phyloP scores from a whole-genome alignment of 441 rosid genomes.

The Biscutella laevigata region DNA sequence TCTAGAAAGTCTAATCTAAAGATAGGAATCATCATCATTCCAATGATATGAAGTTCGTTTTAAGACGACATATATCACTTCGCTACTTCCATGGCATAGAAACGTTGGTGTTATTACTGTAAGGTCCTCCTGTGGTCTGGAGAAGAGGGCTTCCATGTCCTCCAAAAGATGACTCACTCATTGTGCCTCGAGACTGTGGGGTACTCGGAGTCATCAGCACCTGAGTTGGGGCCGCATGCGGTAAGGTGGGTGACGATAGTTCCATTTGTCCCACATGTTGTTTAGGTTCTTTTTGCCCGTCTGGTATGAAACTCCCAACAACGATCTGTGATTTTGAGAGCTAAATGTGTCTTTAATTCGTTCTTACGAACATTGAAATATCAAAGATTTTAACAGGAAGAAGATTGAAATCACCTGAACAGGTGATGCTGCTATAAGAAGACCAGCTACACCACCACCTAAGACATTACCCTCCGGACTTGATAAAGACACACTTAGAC shows the following conservation, averaged over 20 bases:
- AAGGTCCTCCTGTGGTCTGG: conserved; percentile 45
- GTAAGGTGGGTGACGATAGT: conserved; percentile 16
- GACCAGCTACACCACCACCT: conserved; percentile 75
- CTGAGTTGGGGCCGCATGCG: conserved; percentile 27
- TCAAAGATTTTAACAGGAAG: background rate
- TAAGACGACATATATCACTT: background rate
- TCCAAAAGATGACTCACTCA: conserved; percentile 69
- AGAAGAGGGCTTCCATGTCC: conserved; percentile 54
- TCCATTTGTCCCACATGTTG: conserved; percentile 34
- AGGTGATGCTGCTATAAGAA: conserved; percentile 60
- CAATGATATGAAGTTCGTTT: background rate
- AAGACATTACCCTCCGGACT: conserved; percentile 56
- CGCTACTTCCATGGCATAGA: conserved; percentile 22
- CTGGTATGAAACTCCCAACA: conserved; percentile 64
- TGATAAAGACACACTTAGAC: conserved; percentile 48
- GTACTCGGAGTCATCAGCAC: conserved; percentile 41
- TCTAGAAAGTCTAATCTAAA: conserved; percentile 11
- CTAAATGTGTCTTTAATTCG: background rate
- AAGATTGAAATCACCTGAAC: conserved; percentile 42
- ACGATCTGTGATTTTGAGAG: conserved; percentile 42
- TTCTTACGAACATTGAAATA: background rate
- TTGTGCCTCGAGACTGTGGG: conserved; percentile 61
- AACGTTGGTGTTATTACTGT: conserved; percentile 6
- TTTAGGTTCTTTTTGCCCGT: conserved; percentile 45
- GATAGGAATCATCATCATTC: conserved; percentile 2